These are phyloP conservation scores for Neckera pumila DNA, from an alignment of 225 moss, liverwort and hornwort genomes.

Conservation along the genomic window DNA sequence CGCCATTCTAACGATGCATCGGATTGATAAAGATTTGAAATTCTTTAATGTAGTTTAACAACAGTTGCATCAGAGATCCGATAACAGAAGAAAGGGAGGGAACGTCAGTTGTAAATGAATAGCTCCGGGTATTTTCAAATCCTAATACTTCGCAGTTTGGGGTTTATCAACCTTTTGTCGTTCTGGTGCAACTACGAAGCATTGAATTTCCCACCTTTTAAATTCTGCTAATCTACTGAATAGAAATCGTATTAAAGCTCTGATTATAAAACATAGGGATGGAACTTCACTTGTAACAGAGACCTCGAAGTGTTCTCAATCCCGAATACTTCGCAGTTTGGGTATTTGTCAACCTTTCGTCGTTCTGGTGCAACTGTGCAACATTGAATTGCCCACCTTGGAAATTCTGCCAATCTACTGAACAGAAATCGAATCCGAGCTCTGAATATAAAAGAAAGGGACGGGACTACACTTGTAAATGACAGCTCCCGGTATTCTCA, in stretches of 20 bases:
- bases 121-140: neutral
- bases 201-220: neutral
- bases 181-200: neutral
- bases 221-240: neutral
- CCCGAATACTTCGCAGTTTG: neutral
- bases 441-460: neutral
- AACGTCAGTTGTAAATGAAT: neutral
- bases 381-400: neutral
- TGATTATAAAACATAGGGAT: neutral
- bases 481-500: neutral
- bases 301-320: neutral
- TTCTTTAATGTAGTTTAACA: neutral
- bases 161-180: neutral
- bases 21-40: neutral
- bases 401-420: neutral
- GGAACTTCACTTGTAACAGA: neutral
- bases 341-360: neutral
- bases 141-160: neutral
- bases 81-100: neutral
- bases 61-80: neutral
- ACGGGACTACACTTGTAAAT: neutral
- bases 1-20: slow-evolving; percentile 3
- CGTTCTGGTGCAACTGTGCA: neutral
- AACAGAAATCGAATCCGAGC: neutral
- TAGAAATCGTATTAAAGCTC: neutral